Conservation (phyloP, 176 grass and related monocot genomes). For the Poa pratensis region DNA sequence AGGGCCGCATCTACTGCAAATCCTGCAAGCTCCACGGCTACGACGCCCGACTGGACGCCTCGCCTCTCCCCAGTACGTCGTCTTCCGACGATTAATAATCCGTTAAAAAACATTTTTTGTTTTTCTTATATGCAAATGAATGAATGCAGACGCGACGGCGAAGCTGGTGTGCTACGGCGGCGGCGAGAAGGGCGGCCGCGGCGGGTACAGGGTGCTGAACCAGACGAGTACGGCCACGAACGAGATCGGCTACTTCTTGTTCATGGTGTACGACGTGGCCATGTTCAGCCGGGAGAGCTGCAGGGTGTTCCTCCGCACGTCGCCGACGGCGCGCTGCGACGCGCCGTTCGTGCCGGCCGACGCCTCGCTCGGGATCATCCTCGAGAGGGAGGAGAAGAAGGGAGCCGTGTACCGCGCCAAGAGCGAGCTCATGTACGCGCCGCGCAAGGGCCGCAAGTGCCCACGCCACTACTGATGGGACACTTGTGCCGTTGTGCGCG, state of each 20-base stretch:
- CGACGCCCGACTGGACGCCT: constrained; percentile 6
- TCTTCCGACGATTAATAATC: background rate
- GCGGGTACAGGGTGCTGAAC: constrained; percentile 44
- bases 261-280: constrained; percentile 54
- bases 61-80: constrained; percentile 28
- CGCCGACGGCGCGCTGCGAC: constrained; percentile 38
- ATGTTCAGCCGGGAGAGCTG: constrained; percentile 32
- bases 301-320: constrained; percentile 46
- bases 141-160: constrained; percentile 47
- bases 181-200: background rate
- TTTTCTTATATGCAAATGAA: background rate
- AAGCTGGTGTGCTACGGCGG: constrained; percentile 51
- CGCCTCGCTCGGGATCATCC: constrained; percentile 29
- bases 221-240: constrained; percentile 43
- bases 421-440: constrained; percentile 47
- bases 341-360: constrained; percentile 36
- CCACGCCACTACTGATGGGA: background rate
- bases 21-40: constrained; percentile 53
- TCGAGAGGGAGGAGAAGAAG: background rate
- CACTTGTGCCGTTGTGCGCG: no score
- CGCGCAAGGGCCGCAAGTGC: constrained; percentile 34
- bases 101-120: background rate
- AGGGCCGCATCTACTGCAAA: constrained; percentile 52
- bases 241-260: constrained; percentile 45
- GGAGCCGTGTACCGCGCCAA: constrained; percentile 26